phyloP scores from a whole-genome alignment of 225 moss, liverwort and hornwort genomes.

The Sphagnum tenellum region DNA sequence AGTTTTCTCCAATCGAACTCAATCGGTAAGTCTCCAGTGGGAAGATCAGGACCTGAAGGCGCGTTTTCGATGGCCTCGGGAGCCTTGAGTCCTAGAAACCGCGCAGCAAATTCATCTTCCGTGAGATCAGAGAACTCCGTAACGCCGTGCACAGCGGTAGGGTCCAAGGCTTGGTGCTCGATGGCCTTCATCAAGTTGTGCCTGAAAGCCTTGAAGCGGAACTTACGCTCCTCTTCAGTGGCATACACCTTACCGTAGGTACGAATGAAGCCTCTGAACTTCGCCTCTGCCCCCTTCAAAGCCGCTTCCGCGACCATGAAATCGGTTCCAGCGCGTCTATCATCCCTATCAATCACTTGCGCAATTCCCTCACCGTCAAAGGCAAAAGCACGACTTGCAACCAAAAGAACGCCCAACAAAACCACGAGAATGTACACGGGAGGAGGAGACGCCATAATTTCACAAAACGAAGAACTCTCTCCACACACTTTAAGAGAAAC shows the following conservation, averaged over 20 bases:
- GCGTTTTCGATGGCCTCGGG: conserved; percentile 8
- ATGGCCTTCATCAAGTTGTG: conserved; percentile 66
- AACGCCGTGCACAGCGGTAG: conserved; percentile 68
- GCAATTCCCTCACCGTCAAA: conserved; percentile 20
- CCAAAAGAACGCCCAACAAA: too few species aligned
- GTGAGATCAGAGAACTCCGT: conserved; percentile 82
- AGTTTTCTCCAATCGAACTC: conserved; percentile 86
- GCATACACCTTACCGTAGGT: conserved; percentile 59
- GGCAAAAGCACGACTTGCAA: too few species aligned
- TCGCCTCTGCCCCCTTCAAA: conserved; percentile 51
- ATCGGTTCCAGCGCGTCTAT: conserved; percentile 8
- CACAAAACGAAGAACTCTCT: too few species aligned
- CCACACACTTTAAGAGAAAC: too few species aligned
- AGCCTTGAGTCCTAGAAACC: conserved; percentile 52
- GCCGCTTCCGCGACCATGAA: conserved; percentile 37
- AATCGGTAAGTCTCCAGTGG: conserved; percentile 63
- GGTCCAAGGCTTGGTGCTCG: conserved; percentile 95
- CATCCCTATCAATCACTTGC: conserved; percentile 31
- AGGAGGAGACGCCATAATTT: too few species aligned
- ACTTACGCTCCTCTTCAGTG: conserved; percentile 52
- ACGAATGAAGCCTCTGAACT: conserved; percentile 57
- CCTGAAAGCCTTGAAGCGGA: conserved; percentile 68
- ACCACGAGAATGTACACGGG: too few species aligned
- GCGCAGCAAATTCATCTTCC: conserved; percentile 71
- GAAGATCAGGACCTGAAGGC: conserved; percentile 44